Conservation (phyloP, 2,329 filamentous ascomycete species). For the Dothistroma pini region DNA sequence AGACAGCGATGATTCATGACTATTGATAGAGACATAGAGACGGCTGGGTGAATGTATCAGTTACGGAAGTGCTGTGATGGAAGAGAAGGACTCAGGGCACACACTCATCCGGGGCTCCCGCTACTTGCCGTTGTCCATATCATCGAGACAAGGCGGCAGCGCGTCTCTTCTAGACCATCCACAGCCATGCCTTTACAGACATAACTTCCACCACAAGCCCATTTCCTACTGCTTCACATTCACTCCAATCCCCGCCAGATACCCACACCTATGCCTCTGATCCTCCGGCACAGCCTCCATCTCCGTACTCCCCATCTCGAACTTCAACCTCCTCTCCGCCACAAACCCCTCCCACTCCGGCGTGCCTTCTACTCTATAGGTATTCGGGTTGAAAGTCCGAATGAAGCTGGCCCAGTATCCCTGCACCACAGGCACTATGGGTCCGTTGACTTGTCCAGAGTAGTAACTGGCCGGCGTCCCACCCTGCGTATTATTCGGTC, state of each 20-base stretch:
- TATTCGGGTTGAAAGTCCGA: slow-evolving; percentile 62
- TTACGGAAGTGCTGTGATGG: too few relatives aligned
- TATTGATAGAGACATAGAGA: too few relatives aligned
- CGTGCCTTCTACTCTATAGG: slow-evolving; percentile 42
- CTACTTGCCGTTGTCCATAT: neutral
- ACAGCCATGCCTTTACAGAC: too few relatives aligned
- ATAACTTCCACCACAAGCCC: neutral
- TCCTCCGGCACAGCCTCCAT: slow-evolving; percentile 39
- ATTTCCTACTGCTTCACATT: slow-evolving; percentile 44
- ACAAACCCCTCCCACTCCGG: slow-evolving; percentile 53
- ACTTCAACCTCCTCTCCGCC: slow-evolving; percentile 34
- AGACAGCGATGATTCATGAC: too few relatives aligned
- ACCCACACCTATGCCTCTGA: slow-evolving; percentile 47
- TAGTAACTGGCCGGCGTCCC: slow-evolving; percentile 55
- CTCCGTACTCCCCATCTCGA: slow-evolving; percentile 38
- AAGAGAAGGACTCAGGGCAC: too few relatives aligned
- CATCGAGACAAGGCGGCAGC: neutral
- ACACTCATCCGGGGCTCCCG: too few relatives aligned
- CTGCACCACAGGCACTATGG: slow-evolving; percentile 60
- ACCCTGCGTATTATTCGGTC: slow-evolving; percentile 53
- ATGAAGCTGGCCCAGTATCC: slow-evolving; percentile 75
- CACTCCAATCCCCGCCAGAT: slow-evolving; percentile 49
- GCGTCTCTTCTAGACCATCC: too few relatives aligned
- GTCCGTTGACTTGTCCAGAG: slow-evolving; percentile 50
- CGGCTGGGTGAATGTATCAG: too few relatives aligned